Base-by-base conservation (phyloP, 371 early-diverging fungal genomes). In the Mucor irregularis region DNA sequence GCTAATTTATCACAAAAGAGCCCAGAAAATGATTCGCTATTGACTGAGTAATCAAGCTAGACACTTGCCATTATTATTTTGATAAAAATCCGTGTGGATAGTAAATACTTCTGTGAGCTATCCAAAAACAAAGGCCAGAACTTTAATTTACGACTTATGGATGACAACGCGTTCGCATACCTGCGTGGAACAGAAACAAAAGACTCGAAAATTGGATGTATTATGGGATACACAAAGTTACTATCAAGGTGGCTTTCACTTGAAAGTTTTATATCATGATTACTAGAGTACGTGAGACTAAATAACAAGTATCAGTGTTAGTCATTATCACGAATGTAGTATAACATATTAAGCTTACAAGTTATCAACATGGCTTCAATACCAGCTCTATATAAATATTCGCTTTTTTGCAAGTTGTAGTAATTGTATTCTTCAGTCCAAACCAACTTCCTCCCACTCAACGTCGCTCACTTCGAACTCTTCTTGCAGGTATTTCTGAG, bases 331-430 rank as follows among this genome's bases (percentile, higher is more conserved):
- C 42, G 24, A 22, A 40, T 24, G 8, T 1, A 22, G 42, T 40
- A 22, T 40, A 40, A 40, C 2, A 7, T 40, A 40, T 40, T 40
- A 22, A 22, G 8, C 42, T 39, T 39, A 39, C 39, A 39, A 39
- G 39, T 39, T 39, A 39, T 1, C 21, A 19, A 39, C n/a, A n/a
- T 39, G 19, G 39, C 16, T 10, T 19, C 16, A 39, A 39, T 39
- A 39, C 39, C 39, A 39, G 39, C 42, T 40, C 42, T 40, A 22
- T 40, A 25, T 40, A 40, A 24, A 40, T 40, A 9, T 24, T 21
- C 42, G 42, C 42, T 40, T 40, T 40, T 40, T 40, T 22, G 42
- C 42, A 40, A 40, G 42, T 40, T 40, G 42, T 24, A 40, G 42
- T 40, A 40, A 10, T 7, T 40, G 1, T 22, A 40, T 40, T 22